Evolutionary conservation across 2,329 filamentous ascomycete genomes (phyloP), one percentile per base, ranked within the genome.

Genomic region (Coccinonectria pachysandricola): DNA sequence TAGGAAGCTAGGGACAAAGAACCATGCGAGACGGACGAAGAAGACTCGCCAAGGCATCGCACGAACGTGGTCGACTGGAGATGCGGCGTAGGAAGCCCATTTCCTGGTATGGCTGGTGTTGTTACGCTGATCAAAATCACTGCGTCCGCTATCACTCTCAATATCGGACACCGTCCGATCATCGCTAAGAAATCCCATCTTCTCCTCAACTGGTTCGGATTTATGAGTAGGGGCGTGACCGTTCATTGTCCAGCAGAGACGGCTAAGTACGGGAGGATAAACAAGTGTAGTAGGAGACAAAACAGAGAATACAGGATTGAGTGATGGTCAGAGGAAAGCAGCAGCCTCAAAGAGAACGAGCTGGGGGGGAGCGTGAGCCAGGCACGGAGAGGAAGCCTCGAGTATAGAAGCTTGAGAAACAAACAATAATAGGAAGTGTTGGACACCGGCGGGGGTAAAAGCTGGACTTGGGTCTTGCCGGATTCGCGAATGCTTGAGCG

Each of bases 1-100:
- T 23, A 69, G 38, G 38, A 70, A 70, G 46, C 60, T 66, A n/a
- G 67, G 67, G n/a, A 65, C 45, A 10, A 71, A 47, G 42, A 68
- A 69, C 37, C 64, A 42, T 34, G 44, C 42, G 13, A 48, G 40
- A 9, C 59, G 59, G 25, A 60, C 34, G 3, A 60, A 29, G n/a
- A 53, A 38, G n/a, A 49, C 38, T 9, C 49, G 48, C 52, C 53
- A 59, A 22, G 57, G 51, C 16, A 58, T 37, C 29, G 49, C 45
- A 13, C 45, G 43, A 7, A 52, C 12, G 28, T 45, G 47, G 23
- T 39, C 39, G 12, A 45, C 42, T 23, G 40, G 52, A 15, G 37
- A 40, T 16, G 47, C 46, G 19, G 53, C 34, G 15, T 48, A 40
- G 11, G 46, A 41, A 8, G 41, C 40, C 54, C 54, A 62, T 44